These are phyloP conservation scores for Lactarius evosmus DNA, from an alignment of 768 basidiomycete genomes.

Conservation along the genomic window DNA sequence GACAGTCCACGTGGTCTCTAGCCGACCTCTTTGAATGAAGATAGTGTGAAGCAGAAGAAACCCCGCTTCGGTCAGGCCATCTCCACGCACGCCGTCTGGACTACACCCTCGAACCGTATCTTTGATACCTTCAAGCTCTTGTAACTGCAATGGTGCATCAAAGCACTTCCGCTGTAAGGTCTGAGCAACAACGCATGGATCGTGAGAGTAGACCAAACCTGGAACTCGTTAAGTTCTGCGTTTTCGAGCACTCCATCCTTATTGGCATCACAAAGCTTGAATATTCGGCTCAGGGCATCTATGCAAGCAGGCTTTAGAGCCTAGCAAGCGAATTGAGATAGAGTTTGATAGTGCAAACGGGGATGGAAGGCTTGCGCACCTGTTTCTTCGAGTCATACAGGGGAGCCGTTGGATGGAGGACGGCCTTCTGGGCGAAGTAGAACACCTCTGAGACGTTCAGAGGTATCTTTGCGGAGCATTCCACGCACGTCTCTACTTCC, in stretches of 20 bases:
- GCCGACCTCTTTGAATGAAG: constrained; percentile 92
- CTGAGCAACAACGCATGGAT: constrained; percentile 7
- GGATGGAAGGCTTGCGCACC: constrained; percentile 44
- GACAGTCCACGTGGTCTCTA: constrained; percentile 98
- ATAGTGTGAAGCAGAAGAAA: constrained; percentile 94
- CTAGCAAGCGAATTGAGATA: constrained; percentile 40
- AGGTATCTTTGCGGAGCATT: constrained; percentile 89
- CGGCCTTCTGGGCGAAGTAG: constrained; percentile 98
- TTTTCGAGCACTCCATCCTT: constrained; percentile 92
- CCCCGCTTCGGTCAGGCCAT: constrained; percentile 86
- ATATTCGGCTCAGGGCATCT: constrained; percentile 86
- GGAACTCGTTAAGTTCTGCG: constrained; percentile 93
- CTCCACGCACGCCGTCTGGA: constrained; percentile 67
- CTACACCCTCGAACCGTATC: constrained; percentile 84
- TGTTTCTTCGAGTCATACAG: constrained; percentile 96
- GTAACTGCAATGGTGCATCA: constrained; percentile 83
- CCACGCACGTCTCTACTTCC: constrained; percentile 99
- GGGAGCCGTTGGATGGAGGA: constrained; percentile 94
- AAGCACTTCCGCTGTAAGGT: constrained; percentile 83
- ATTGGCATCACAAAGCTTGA: constrained; percentile 92
- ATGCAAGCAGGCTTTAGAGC: constrained; percentile 90
- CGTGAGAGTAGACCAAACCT: constrained; percentile 48
- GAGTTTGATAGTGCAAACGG: background rate
- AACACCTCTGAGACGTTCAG: constrained; percentile 96
- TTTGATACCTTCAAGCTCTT: constrained; percentile 95